These are phyloP conservation scores for Elsinoe australis DNA, from an alignment of 2,329 filamentous ascomycete genomes.

Conservation along the genomic window DNA sequence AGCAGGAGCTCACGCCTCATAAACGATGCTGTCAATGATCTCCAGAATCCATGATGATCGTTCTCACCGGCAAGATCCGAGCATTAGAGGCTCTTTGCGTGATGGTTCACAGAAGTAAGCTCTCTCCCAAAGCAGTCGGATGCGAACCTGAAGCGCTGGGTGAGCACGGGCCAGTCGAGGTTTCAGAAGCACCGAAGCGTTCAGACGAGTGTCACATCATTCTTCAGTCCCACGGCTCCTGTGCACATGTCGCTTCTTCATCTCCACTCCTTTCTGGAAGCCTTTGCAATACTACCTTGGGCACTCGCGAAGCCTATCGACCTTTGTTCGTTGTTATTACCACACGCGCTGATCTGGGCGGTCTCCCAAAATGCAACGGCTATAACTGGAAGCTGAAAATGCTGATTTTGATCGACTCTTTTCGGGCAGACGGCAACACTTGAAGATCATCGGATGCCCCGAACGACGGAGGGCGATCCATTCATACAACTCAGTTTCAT, in stretches of 20 bases:
- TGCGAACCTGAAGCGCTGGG: too few relatives aligned
- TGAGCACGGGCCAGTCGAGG: conserved; percentile 15
- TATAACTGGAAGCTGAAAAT: conserved; percentile 2
- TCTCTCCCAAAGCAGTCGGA: too few relatives aligned
- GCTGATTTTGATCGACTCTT: conserved; percentile 5
- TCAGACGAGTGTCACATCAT: conserved; percentile 6
- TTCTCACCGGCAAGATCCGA: background rate
- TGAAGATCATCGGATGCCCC: conserved; percentile 9
- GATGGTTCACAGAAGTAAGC: too few relatives aligned
- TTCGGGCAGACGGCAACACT: background rate
- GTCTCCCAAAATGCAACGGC: background rate
- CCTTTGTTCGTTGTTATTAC: too few relatives aligned
- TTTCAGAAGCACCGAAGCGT: conserved; percentile 6
- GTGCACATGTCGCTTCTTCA: background rate
- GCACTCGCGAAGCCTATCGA: too few relatives aligned
- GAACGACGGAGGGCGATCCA: conserved; percentile 14
- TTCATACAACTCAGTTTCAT: background rate
- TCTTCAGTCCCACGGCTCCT: background rate
- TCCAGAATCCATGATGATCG: too few relatives aligned
- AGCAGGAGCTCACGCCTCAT: too few relatives aligned
- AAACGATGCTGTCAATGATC: too few relatives aligned
- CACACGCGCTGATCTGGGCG: background rate
- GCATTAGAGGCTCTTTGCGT: too few relatives aligned
- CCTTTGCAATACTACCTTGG: too few relatives aligned
- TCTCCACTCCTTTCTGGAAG: background rate